Base-by-base conservation (phyloP, 2,329 filamentous ascomycete genomes). In the Phaeosphaeria sp. region DNA sequence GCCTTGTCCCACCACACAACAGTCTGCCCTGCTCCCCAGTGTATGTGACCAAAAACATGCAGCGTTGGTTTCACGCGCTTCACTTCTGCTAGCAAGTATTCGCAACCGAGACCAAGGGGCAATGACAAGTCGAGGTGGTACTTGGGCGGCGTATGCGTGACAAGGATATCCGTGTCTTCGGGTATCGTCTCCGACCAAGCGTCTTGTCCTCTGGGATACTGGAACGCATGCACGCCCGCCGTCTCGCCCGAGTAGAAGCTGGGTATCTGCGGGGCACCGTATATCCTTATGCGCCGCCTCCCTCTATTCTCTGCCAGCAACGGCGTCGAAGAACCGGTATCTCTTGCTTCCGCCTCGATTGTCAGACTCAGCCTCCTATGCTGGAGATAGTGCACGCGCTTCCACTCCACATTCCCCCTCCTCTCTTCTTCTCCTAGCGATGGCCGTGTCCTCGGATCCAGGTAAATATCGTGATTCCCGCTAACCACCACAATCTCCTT, bases 401-500 rank as follows among this genome's bases (percentile, higher is more conserved):
- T 88, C 80, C 91, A 88, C 66, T 92, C 81, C 17, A 93, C 82
- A 27, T 74, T 75, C 1, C 79, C 77, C n/a, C 80, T 72, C 30
- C 82, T 81, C 70, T 92, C 87, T 46, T 84, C 81, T 9, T 82
- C 78, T 1, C 68, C 53, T 3, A 82, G 60, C 20, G 77, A 77
- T 17, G 75, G 77, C 3, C 91, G 84, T 15, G 87, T 87, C 33
- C 82, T 81, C 22, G 85, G 81, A 75, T 96, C 94, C 60, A 96
- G 90, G 81, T 87, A 96, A 68, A 87, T 89, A 73, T 97, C 94
- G 75, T 97, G 94, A 73, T 97, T 97, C 1, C 94, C 94, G 30
- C 88, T 87, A 30, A 98, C 87, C 36, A 93, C 85, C 22, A 97
- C 83, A 77, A 97, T 96, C 75, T 96, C 85, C 36, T 80, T 79